Evolutionary conservation across 169 alveolate species (phyloP), one percentile per base, ranked within the genome.

Genomic region (Theileria luwenshuni): DNA sequence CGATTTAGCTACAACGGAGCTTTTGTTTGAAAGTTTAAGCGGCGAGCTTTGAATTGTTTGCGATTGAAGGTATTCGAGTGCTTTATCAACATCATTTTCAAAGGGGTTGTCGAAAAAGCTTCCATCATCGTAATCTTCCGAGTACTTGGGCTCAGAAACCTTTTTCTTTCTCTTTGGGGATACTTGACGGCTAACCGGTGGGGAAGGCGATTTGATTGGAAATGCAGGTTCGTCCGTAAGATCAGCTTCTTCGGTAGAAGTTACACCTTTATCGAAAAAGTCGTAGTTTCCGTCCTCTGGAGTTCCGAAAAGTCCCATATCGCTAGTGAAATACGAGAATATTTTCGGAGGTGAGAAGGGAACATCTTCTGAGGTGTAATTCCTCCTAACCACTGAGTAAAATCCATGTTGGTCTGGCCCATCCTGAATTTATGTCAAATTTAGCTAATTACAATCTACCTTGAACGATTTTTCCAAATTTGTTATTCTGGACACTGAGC

Each of bases 371-470:
- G 77, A 41, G 3, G 65, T n/a, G 51, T 75, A 68, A 63, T 71
- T 71, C 27, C 77, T 23, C 5, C 87, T 71, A n/a, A 83, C 71
- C 27, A 79, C 87, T 13, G 71, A 83, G 62, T 71, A 79, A 35
- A 79, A 69, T 76, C 51, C 60, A 23, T 71, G 63, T 41, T 32
- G 45, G 48, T 49, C 75, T 17, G 52, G 21, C 17, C 47, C 77
- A 54, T 69, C 83, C 87, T 79, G 72, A 25, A 2, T 13, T 5
- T 38, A 7, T 7, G 10, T 38, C 45, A 38, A 38, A 38, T 10
- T 38, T 5, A 10, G 17, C 10, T 38, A 38, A 5, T 38, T n/a
- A n/a, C n/a, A n/a, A n/a, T n/a, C n/a, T n/a, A n/a, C n/a, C n/a
- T n/a, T n/a, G n/a, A n/a, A n/a, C n/a, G n/a, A n/a, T n/a, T n/a